Percentiles rank a stretch among this genome's conserved stretches.
Conservation (phyloP, 805 yeast genomes). For the Sugiyamaella mastotermitis region DNA sequence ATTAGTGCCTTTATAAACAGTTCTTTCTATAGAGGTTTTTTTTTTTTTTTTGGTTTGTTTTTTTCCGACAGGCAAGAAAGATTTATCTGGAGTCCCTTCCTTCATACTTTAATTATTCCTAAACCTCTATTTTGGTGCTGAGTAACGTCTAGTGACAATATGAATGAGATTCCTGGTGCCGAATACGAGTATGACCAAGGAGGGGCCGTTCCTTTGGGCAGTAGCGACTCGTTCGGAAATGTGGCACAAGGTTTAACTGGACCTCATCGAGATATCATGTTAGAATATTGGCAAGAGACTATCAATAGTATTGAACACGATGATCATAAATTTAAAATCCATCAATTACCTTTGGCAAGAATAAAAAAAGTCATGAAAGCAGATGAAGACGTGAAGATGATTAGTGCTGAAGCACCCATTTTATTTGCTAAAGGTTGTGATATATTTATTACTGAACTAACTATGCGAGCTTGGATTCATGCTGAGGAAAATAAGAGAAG, state of each 20-base stretch:
- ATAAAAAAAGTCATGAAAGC: constrained; percentile 98
- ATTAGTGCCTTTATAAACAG: too few species aligned
- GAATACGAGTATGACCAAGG: neutral
- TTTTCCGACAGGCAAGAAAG: too few species aligned
- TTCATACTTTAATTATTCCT: too few species aligned
- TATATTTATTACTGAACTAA: constrained; percentile 89
- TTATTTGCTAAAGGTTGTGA: constrained; percentile 98
- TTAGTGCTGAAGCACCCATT: constrained; percentile 96
- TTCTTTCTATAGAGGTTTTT: too few species aligned
- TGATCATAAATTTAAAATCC: constrained; percentile 74
- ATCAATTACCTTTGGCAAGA: constrained; percentile 91
- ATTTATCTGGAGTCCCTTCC: too few species aligned
- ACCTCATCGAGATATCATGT: constrained; percentile 76
- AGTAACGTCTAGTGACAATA: too few species aligned
- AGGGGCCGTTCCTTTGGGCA: neutral
- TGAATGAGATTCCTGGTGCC: constrained; percentile 1
- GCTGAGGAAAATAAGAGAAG: constrained; percentile 95
- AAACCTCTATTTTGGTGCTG: too few species aligned
- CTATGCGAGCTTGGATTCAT: constrained; percentile 99
- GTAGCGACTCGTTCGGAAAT: constrained; percentile 55
- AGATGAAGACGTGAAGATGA: constrained; percentile 96
- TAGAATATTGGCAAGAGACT: constrained; percentile 96
- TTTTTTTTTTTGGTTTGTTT: too few species aligned
- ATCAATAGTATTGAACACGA: constrained; percentile 82
- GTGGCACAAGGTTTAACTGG: constrained; percentile 92